Conservation (phyloP, 176 grass and related monocot species). For the Otatea glauca region DNA sequence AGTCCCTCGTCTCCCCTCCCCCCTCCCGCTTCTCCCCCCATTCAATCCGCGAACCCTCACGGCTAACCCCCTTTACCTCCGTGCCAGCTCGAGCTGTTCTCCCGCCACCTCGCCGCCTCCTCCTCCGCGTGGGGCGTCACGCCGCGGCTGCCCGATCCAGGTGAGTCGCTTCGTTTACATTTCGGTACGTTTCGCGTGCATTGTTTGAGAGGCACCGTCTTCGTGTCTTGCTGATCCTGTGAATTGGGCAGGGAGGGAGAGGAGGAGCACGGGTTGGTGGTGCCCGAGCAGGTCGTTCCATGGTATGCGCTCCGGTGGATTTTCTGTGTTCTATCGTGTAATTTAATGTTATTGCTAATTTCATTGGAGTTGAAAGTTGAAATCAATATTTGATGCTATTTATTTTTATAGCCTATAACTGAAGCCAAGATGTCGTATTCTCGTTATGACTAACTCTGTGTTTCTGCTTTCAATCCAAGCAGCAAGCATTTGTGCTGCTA, state of each 20-base stretch:
- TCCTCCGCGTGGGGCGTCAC: slow-evolving; percentile 35
- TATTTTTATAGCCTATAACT: not conserved
- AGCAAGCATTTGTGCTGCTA: not conserved
- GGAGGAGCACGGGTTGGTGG: slow-evolving; percentile 45
- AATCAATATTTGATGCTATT: not conserved
- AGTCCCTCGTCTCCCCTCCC: not conserved
- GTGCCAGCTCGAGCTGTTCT: slow-evolving; percentile 55
- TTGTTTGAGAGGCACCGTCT: not conserved
- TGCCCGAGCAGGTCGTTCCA: slow-evolving; percentile 68
- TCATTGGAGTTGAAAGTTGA: not conserved
- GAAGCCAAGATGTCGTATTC: slow-evolving; percentile 5
- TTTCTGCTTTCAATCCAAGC: not conserved
- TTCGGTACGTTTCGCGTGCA: not conserved
- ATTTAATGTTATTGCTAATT: slow-evolving; percentile 11
- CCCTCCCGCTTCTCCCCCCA: not conserved
- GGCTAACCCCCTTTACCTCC: slow-evolving; percentile 20
- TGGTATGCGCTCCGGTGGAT: slow-evolving; percentile 41
- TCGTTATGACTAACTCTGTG: not conserved
- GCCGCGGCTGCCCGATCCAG: slow-evolving; percentile 35
- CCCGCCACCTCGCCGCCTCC: slow-evolving; percentile 47
- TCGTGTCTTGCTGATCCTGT: slow-evolving; percentile 31
- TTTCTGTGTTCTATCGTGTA: not conserved
- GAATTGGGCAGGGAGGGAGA: slow-evolving; percentile 52
- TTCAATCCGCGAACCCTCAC: not conserved
- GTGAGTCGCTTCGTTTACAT: slow-evolving; percentile 4